Percentiles rank a stretch among this genome's conserved stretches.
These are phyloP conservation scores for Penicillium sp. DNA, from an alignment of 2,329 filamentous ascomycete genomes.

Conservation along the genomic window DNA sequence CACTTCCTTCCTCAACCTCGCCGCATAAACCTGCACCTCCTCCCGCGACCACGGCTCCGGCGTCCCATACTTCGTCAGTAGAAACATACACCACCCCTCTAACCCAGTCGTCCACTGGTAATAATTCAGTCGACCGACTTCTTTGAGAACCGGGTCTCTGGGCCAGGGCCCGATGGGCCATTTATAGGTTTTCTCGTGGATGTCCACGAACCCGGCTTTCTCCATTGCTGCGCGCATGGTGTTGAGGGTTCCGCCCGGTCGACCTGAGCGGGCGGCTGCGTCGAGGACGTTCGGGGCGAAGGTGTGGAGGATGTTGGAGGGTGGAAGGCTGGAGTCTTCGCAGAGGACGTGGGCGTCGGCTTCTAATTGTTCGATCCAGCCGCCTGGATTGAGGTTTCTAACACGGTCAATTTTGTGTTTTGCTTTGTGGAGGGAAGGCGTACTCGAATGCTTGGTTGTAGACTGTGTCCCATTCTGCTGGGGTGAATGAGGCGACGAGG, in stretches of 20 bases:
- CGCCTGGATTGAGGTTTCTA: slow-evolving; percentile 3
- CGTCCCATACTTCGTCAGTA: slow-evolving; percentile 10
- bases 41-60: background rate
- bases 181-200: slow-evolving; percentile 21
- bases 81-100: slow-evolving; percentile 20
- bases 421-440: too few relatives aligned
- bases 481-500: slow-evolving; percentile 2
- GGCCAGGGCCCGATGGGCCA: slow-evolving; percentile 26
- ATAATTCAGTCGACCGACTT: slow-evolving; percentile 35
- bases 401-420: too few relatives aligned
- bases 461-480: background rate
- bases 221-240: slow-evolving; percentile 18
- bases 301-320: background rate
- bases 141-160: slow-evolving; percentile 20
- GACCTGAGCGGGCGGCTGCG: slow-evolving; percentile 4
- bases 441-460: slow-evolving; percentile 7
- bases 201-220: slow-evolving; percentile 25
- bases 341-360: background rate
- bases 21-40: slow-evolving; percentile 1
- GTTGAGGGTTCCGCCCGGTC: background rate
- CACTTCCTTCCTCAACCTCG: background rate
- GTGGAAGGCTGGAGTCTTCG: slow-evolving; percentile 1
- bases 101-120: slow-evolving; percentile 17
- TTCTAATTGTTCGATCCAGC: slow-evolving; percentile 8
- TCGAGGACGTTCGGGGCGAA: slow-evolving; percentile 8